Base-by-base conservation (phyloP, 257 asterid genomes). In the Anisodus tanguticus region DNA sequence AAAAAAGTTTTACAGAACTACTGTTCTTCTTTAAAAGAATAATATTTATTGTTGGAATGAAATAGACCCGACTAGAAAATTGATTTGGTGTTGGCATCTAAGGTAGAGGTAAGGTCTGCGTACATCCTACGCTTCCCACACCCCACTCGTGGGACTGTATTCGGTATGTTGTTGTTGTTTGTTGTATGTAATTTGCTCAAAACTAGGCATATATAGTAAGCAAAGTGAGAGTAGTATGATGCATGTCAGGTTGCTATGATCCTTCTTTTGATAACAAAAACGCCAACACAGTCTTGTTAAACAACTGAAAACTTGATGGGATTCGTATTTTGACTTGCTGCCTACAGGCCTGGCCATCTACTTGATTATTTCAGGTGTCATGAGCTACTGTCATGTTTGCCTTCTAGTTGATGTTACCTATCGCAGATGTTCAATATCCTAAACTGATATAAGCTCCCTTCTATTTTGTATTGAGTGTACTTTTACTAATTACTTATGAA, bases 211-310 rank as follows among this genome's bases (percentile, higher is more conserved):
- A 26, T 51, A n/a, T 76, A 26, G 8, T 53, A 53, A 76, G 64
- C 31, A 51, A 77, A 53, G 8, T 15, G 49, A 26, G 81, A 74
- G 60, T 37, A 76, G 26, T 53, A 53, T 76, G 81, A 51, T 26
- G 81, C 49, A 76, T 77, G 81, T 31, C 26, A 77, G 64, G 64
- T 54, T 53, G 64, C 81, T 77, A 53, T 12, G 19, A 77, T 26
- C 45, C 62, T 77, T 54, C 49, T 16, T 69, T 69, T 71, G 39
- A 71, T 51, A 76, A 12, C 62, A 13, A 26, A 76, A 51, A 51
- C 51, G 63, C 62, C 0, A 76, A 6, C 62, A 51, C 60, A 26
- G 43, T 31, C 45, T 49, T 51, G 81, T 22, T 74, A 51, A 49
- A 13, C 62, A 76, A 12, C 47, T 76, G 47, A 76, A 49, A 76